phyloP scores from a whole-genome alignment of 169 alveolate genomes.

The Plasmodium blacklocki region DNA sequence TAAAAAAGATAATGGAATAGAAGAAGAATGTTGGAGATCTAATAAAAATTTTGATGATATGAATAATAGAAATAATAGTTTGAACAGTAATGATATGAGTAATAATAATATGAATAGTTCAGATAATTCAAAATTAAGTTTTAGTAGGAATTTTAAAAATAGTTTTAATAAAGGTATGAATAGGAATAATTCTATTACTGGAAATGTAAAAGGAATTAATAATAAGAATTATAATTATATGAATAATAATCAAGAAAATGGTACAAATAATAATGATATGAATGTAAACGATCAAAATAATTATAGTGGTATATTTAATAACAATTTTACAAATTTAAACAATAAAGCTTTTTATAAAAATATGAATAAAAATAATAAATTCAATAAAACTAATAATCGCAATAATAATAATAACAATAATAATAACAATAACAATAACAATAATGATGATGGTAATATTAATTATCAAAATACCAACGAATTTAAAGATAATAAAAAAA shows the following conservation, averaged over 20 bases:
- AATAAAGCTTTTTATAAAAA: conserved; percentile 35
- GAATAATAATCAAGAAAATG: conserved; percentile 8
- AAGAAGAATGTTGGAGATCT: conserved; percentile 43
- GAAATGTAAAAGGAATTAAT: conserved; percentile 29
- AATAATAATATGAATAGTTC: conserved; percentile 49
- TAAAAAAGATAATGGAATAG: conserved; percentile 18
- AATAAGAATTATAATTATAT: not conserved
- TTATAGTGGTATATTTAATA: conserved; percentile 14
- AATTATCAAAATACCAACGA: conserved; percentile 21
- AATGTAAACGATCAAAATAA: conserved; percentile 11
- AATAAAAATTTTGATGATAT: conserved; percentile 15
- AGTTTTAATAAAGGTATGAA: conserved; percentile 7
- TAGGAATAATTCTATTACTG: conserved; percentile 4
- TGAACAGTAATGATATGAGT: conserved; percentile 24
- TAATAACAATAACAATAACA: conserved; percentile 2
- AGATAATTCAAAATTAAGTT: conserved; percentile 24
- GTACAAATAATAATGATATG: conserved; percentile 1
- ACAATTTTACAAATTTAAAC: conserved; percentile 28
- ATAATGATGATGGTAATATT: conserved; percentile 17
- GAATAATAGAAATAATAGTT: conserved; percentile 21
- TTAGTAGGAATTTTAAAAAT: conserved; percentile 26
- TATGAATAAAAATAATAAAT: conserved; percentile 25
- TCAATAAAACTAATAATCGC: conserved; percentile 20
- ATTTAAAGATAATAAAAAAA: conserved; percentile 25
- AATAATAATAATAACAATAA: conserved; percentile 17